Evolutionary conservation across 106 monocot genomes (phyloP), one percentile per base, ranked within the genome.

Genomic region (Dendrobium nobile): DNA sequence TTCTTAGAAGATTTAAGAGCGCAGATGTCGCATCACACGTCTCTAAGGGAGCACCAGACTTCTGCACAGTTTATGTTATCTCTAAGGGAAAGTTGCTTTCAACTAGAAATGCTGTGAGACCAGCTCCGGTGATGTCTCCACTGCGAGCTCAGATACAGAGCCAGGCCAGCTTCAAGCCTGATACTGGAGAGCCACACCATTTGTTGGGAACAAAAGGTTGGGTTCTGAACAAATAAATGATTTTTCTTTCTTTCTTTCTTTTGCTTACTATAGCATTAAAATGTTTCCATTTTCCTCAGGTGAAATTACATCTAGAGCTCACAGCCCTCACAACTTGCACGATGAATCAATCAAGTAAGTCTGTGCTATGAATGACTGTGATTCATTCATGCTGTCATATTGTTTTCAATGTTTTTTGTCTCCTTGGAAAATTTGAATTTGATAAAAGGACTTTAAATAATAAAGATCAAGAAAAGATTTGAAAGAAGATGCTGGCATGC

Each of bases 41-140:
- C 47, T 75, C 84, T 13, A 93, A 90, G 80, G 85, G 82, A 19
- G 93, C 91, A 11, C 93, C 96, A 24, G 96, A 96, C 56, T 96
- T 91, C 80, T 93, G 96, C 85, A 85, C 89, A 7, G 93, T 96
- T 2, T 93, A 91, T 54, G 85, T 90, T 41, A 86, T 96, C 40
- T 77, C 82, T 41, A 92, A 87, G 74, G 88, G 89, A 27, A 96
- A 90, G 81, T 84, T 90, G 11, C 72, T 84, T 0, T 86, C 87
- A 24, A 1, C 77, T 67, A 79, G 88, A 28, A 74, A 85, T 7
- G 89, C 96, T 1, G 33, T 91, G 4, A 83, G 96, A 2, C 55
- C 85, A 20, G 89, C 96, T 18, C 93, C 92, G 17, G 37, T 72
- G 16, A 41, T 84, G 10, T 91, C 90, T 8, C 89, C 86, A 27